Conservation (phyloP, 192 early-diverging fungal species). For the Phycomyces blakesleeanus region DNA sequence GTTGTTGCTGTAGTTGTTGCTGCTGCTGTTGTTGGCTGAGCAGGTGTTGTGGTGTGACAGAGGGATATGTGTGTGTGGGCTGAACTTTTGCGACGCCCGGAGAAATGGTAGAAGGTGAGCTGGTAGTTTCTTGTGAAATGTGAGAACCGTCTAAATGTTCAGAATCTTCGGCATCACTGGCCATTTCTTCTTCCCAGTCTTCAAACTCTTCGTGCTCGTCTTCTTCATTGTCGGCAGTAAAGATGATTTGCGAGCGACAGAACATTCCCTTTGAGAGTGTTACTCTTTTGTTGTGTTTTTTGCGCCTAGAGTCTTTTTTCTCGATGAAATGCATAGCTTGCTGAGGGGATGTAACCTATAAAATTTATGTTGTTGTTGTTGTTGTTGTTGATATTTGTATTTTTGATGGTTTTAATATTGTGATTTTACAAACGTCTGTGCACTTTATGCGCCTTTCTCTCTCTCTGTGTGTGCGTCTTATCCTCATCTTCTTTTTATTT, state of each 20-base stretch:
- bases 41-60: constrained; percentile 15
- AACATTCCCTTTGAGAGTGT: constrained; percentile 36
- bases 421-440: too few species aligned
- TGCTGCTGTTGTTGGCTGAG: constrained; percentile 8
- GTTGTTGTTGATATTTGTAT: constrained; percentile 27
- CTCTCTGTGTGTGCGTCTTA: too few species aligned
- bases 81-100: not conserved
- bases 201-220: constrained; percentile 42
- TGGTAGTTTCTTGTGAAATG: constrained; percentile 31
- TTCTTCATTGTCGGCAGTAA: constrained; percentile 26
- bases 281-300: constrained; percentile 32
- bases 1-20: not conserved
- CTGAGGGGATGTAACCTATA: constrained; percentile 10
- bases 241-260: constrained; percentile 36
- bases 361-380: too few species aligned
- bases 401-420: too few species aligned
- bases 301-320: constrained; percentile 16
- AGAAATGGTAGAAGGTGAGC: constrained; percentile 13
- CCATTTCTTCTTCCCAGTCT: constrained; percentile 43
- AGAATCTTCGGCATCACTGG: constrained; percentile 39
- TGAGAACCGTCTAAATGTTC: constrained; percentile 41
- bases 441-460: constrained; percentile 32
- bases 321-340: constrained; percentile 26
- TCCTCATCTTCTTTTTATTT: constrained; percentile 5
- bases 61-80: not conserved